Evolutionary conservation across 2,329 filamentous ascomycete genomes (phyloP), one percentile per base, ranked within the genome.

Genomic region (Trichophaea hybrida): DNA sequence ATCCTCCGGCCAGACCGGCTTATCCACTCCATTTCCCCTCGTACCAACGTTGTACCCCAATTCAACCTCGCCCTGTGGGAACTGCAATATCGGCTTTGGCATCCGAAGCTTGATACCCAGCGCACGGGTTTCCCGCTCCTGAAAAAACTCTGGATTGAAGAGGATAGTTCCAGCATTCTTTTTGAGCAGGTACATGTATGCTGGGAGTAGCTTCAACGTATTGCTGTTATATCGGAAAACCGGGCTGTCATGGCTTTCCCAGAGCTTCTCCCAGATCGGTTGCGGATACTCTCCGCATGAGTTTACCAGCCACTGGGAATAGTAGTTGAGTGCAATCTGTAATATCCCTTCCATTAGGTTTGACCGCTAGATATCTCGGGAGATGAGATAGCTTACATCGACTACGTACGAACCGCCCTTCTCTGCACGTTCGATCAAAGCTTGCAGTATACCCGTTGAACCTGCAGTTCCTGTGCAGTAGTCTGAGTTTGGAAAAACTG

Each of bases 61-160:
- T 53, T 74, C 64, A 4, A 77, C 72, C 34, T 69, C 66, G 5
- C 70, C 69, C 24, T 70, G 67, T 7, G 61, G 59, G 53, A 73
- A 78, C 46, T 71, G 68, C 5, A 75, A 69, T 5, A 79, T 68
- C 0, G 77, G 76, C 63, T 75, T 77, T 6, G 75, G 71, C 15
- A 69, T 69, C 3, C 69, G 61, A 17, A 79, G 69, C 1, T 70
- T 68, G 7, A 66, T 70, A 0, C 70, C 73, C 12, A 77, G 64
- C 1, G 72, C 72, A 53, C 70, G 70, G 2, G 71, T 70, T 10
- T 69, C 62, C n/a, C 73, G 67, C 32, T 67, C 65, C 67, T 77
- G 73, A 59, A 80, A 80, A 68, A 78, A 80, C 0, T 71, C 69
- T 0, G 74, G 72, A 4, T 74, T 71, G 59, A 80, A 75, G 1